Conservation (phyloP, 805 yeast species). For the Aciculoconidium aculeatum region DNA sequence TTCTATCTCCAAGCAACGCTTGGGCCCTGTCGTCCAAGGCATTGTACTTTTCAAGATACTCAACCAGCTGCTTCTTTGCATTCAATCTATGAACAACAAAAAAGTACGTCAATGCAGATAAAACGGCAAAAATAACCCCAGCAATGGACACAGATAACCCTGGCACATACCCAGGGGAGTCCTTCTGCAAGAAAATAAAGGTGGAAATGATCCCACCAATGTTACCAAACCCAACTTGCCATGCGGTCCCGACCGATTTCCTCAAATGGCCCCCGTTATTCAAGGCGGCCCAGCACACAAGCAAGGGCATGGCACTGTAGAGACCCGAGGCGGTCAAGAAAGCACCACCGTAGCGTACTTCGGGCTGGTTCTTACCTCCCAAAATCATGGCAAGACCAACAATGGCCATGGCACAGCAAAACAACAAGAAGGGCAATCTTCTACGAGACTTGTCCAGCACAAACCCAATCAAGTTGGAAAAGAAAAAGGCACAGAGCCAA, state of each 20-base stretch:
- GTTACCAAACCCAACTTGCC: conserved; percentile 67
- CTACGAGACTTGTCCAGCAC: conserved; percentile 41
- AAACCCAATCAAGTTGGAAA: conserved; percentile 56
- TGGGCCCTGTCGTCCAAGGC: conserved; percentile 23
- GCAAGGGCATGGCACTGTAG: conserved; percentile 62
- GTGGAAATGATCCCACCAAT: conserved; percentile 68
- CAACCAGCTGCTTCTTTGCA: conserved; percentile 17
- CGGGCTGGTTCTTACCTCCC: conserved; percentile 35
- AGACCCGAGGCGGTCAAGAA: conserved; percentile 55
- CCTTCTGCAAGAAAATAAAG: conserved; percentile 46
- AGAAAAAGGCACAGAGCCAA: conserved; percentile 72
- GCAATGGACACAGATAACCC: conserved; percentile 52
- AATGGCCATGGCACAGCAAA: conserved; percentile 34
- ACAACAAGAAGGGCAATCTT: conserved; percentile 43
- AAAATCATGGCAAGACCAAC: conserved; percentile 53
- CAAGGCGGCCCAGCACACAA: conserved; percentile 61
- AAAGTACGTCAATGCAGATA: conserved; percentile 29
- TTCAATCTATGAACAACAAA: conserved; percentile 16
- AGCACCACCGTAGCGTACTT: conserved; percentile 54
- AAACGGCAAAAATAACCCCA: conserved; percentile 38
- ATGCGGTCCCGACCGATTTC: conserved; percentile 52
- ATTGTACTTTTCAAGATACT: conserved; percentile 22
- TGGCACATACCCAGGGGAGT: conserved; percentile 53
- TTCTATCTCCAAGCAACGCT: conserved; percentile 31
- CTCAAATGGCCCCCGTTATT: conserved; percentile 60